Conservation (phyloP, 1,139 yeast genomes). For the Ogataea hybrid region DNA sequence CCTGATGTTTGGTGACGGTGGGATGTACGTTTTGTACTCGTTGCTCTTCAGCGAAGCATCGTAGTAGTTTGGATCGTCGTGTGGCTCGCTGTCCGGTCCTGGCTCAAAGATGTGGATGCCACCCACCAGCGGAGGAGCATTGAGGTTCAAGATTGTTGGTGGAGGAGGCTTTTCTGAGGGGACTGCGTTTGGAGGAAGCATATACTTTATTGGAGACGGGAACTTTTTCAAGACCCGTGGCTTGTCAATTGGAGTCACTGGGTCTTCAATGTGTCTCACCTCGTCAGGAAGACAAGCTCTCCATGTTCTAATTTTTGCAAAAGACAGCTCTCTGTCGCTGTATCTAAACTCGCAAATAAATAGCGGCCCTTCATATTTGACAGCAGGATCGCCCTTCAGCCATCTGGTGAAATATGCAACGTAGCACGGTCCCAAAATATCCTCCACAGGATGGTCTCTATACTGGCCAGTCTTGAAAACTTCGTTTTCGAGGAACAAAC, state of each 20-base stretch:
- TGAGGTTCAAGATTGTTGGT: slow-evolving; percentile 74
- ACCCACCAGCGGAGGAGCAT: slow-evolving; percentile 92
- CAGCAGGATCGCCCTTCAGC: slow-evolving; percentile 92
- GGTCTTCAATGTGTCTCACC: slow-evolving; percentile 81
- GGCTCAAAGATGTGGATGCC: slow-evolving; percentile 75
- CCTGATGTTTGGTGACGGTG: slow-evolving; percentile 29
- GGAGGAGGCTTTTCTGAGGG: slow-evolving; percentile 76
- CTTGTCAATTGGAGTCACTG: slow-evolving; percentile 62
- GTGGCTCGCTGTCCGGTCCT: slow-evolving; percentile 46
- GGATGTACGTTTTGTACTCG: slow-evolving; percentile 30
- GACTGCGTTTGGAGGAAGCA: slow-evolving; percentile 72
- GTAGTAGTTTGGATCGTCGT: slow-evolving; percentile 79
- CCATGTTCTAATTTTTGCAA: slow-evolving; percentile 97
- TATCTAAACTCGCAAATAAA: slow-evolving; percentile 95
- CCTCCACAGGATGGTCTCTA: slow-evolving; percentile 87
- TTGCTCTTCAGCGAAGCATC: slow-evolving; percentile 33
- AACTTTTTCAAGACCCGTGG: slow-evolving; percentile 66
- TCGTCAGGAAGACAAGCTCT: slow-evolving; percentile 98
- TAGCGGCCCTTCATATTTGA: slow-evolving; percentile 74
- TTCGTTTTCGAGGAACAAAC: slow-evolving; percentile 87
- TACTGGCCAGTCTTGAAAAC: slow-evolving; percentile 97
- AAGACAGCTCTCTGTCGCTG: slow-evolving; percentile 84
- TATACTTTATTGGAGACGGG: slow-evolving; percentile 80
- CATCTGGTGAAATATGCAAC: slow-evolving; percentile 93
- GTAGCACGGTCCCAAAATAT: slow-evolving; percentile 89